phyloP scores from a whole-genome alignment of 345 rosid species.

The Rhodamnia rubescens region DNA sequence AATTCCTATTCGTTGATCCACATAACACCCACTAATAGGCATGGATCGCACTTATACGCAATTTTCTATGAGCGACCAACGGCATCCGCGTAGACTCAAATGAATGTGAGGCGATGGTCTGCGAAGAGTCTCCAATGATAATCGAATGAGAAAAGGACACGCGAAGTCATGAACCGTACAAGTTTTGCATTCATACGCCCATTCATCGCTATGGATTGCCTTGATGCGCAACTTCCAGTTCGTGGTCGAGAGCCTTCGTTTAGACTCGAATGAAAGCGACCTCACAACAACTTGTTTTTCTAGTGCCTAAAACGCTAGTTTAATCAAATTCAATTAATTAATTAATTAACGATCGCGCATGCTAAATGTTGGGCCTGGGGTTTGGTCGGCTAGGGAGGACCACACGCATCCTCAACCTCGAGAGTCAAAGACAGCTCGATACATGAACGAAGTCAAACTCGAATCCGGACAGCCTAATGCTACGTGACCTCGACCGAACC shows the following conservation, averaged over 20 bases:
- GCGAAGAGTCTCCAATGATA: neutral
- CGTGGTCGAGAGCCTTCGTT: neutral
- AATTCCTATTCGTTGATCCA: neutral
- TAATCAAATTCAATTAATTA: neutral
- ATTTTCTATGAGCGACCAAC: neutral
- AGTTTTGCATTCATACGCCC: too few species aligned
- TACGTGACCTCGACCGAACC: neutral
- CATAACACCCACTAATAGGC: neutral
- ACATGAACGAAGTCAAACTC: neutral
- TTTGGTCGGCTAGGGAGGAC: neutral
- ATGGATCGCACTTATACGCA: neutral
- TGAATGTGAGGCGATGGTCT: neutral
- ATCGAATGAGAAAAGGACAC: neutral
- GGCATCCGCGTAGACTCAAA: neutral
- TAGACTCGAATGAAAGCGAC: neutral
- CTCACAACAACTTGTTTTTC: neutral
- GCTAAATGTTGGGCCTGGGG: neutral
- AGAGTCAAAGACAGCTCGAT: neutral
- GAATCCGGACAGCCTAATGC: neutral
- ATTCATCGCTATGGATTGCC: neutral
- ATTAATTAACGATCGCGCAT: neutral
- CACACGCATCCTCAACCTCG: neutral
- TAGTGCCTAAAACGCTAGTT: neutral
- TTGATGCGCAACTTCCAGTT: neutral
- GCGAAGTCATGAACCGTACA: accelerated